Evolutionary conservation across 768 basidiomycete species (phyloP), one percentile per base, ranked within the genome.

Genomic region (Agrocybe pediades): DNA sequence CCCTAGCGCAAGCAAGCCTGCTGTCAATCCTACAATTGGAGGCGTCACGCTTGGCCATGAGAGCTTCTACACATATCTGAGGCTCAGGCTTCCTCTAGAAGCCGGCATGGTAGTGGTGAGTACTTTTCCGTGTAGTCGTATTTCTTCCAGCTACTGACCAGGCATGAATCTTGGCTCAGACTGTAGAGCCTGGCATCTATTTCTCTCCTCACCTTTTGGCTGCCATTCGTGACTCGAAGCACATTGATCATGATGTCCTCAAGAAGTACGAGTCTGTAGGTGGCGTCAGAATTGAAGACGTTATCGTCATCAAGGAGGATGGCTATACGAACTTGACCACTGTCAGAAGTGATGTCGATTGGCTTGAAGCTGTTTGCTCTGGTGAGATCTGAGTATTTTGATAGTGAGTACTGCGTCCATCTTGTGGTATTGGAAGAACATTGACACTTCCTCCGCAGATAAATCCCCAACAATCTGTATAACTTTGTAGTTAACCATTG

Each of bases 241-340:
- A 86, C 62, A 84, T 98, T 57, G 76, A 95, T 64, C 81, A 83
- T 36, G 85, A 80, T 13, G 79, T 88, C 20, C 71, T 95, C 54
- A 77, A 78, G 66, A 71, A 74, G 45, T 98, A 94, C 63, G 86
- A 91, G 62, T 71, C 73, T 27, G 90, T 98, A 20, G 96, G 96
- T 13, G 96, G 95, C 0, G 89, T 98, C 2, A 74, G 95, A 46
- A 95, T 98, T 58, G 96, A 98, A 68, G 96, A 98, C 67, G 93
- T 90, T 24, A 81, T 98, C 3, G 69, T 91, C 6, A 85, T 99
- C 56, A 92, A 85, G 0, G 69, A 76, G 53, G 75, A 78, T 11
- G 91, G 91, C 6, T 83, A 79, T 61, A 86, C 93, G 73, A 96
- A 95, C 71, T 64, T 97, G 57, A 97, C 96, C 0, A 88, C 86